Conservation (phyloP, 2,329 filamentous ascomycete species). For the Neurospora crassa region DNA sequence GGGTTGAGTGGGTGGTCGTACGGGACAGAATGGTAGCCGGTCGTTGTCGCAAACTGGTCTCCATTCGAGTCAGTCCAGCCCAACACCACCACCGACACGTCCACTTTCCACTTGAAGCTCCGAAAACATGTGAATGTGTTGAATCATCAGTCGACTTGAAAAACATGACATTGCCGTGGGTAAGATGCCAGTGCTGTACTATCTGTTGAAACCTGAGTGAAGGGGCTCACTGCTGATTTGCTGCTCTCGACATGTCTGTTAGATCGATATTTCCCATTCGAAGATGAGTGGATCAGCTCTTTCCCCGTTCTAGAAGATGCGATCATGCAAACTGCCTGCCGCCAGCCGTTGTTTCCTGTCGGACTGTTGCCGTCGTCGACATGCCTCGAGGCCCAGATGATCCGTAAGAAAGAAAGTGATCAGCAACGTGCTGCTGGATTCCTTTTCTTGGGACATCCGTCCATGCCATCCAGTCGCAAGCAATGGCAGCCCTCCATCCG, state of each 20-base stretch:
- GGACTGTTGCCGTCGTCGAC: background rate
- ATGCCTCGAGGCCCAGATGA: background rate
- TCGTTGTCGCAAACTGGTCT: background rate
- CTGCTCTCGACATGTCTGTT: background rate
- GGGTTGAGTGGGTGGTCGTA: background rate
- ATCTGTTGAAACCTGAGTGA: background rate
- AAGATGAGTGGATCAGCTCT: background rate
- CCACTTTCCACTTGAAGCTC: background rate
- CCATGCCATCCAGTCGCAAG: background rate
- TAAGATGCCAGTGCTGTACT: background rate
- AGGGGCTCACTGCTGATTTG: background rate
- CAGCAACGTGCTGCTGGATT: background rate
- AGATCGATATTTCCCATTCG: background rate
- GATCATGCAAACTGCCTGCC: background rate
- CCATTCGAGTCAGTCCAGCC: background rate
- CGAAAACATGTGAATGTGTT: background rate
- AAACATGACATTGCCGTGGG: background rate
- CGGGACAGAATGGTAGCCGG: background rate
- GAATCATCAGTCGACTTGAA: background rate
- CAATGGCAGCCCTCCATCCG: background rate
- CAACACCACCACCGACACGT: background rate
- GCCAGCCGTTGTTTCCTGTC: background rate
- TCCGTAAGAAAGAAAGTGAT: background rate
- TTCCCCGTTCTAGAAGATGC: background rate
- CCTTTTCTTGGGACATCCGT: background rate